Percentiles rank a stretch among this genome's conserved stretches.
Conservation (phyloP, 1,284 basidiomycete genomes). For the Marasmius fiardii region DNA sequence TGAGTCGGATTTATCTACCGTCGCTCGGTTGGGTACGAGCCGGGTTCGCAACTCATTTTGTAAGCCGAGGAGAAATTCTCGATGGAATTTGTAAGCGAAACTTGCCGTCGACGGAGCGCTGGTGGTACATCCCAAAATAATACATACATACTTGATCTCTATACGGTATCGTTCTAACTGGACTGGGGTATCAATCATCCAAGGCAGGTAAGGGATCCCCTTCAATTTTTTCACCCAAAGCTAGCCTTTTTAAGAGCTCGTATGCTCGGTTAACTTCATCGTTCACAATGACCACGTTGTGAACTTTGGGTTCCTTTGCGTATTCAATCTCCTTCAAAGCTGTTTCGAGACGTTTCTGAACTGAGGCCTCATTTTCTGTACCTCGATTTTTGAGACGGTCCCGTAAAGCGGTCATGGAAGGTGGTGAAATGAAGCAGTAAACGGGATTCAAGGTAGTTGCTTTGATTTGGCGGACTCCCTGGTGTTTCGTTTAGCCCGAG, state of each 20-base stretch:
- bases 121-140: too few relatives aligned
- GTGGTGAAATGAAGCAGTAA: conserved; percentile 93
- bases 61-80: too few relatives aligned
- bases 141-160: not conserved
- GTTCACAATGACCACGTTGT: conserved; percentile 90
- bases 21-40: too few relatives aligned
- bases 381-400: conserved; percentile 75
- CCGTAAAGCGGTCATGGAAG: conserved; percentile 66
- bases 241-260: conserved; percentile 63
- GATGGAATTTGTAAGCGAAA: too few relatives aligned
- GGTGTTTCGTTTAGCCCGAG: conserved; percentile 14
- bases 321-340: conserved; percentile 86
- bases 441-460: conserved; percentile 76
- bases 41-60: too few relatives aligned
- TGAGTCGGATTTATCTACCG: too few relatives aligned
- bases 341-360: conserved; percentile 76
- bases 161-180: not conserved
- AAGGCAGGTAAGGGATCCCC: conserved; percentile 59
- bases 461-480: conserved; percentile 93
- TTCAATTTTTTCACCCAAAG: conserved; percentile 56
- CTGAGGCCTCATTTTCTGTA: conserved; percentile 79
- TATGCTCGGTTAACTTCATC: conserved; percentile 89
- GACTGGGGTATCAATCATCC: conserved; percentile 45
- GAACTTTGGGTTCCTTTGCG: conserved; percentile 71
- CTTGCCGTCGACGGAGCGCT: too few relatives aligned